Evolutionary conservation across 2,329 filamentous ascomycete genomes (phyloP), one percentile per base, ranked within the genome.

Genomic region (Neocatenulostroma microsporum): DNA sequence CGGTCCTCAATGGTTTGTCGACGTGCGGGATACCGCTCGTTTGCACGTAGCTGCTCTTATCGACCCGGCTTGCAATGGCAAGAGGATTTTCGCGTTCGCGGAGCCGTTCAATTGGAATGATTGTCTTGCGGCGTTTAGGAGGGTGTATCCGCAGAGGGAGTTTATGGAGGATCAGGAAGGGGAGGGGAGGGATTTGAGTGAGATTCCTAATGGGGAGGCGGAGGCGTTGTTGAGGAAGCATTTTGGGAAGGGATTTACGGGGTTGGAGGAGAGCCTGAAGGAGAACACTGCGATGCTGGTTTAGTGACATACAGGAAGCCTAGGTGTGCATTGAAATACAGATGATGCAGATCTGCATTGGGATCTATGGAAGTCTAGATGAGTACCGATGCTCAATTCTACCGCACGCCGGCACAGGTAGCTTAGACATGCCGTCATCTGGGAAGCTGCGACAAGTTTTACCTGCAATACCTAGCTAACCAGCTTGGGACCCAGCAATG

Each of bases 81-180:
- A 78, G 47, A 66, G 76, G 1, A 51, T 80, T 7, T 74, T 77
- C 48, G 74, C 60, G 1, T 74, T 70, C 35, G 71, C 68, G 0
- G 56, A 62, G 2, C 63, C 62, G 0, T 69, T 62, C 38, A 71
- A 60, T 30, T 71, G 63, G 54, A 69, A 71, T 14, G 48, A 63
- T 2, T 45, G 73, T 12, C 44, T 72, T 7, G 46, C 39, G 0
- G 52, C 63, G 8, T 49, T 67, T 26, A 51, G 60, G 19, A 57
- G 61, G 28, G 19, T 62, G 3, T 59, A 60, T 30, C 69, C 70
- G 0, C 52, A 62, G 3, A 47, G 31, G 30, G 33, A 33, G 11
- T 45, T 50, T 15, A 28, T 36, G 7, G 44, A 41, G 21, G 37
- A 48, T 17, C 40, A 34, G 14, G 43, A 49, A 15, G 36, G 42